Percentiles rank a stretch among this genome's conserved stretches.
Evolutionary conservation across 805 yeast genomes (phyloP).

Genomic region (Zygoascus bituminiphila): DNA sequence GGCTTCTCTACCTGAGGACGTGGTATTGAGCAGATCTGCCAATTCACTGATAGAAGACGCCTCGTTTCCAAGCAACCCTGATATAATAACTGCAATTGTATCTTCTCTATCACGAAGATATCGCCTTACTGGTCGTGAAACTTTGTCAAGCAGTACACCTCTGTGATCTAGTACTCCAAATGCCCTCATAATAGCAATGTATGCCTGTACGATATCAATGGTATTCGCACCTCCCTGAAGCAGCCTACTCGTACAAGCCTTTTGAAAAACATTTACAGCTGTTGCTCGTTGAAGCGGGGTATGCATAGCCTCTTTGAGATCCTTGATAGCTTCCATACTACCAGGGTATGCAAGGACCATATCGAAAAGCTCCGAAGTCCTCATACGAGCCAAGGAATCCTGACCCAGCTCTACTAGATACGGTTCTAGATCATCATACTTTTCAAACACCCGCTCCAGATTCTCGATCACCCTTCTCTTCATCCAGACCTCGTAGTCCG

Average conservation of each 20-base stretch:
- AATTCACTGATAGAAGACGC: constrained; percentile 42
- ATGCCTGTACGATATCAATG: constrained; percentile 56
- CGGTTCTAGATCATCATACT: not conserved
- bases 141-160: constrained; percentile 73
- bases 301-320: constrained; percentile 45
- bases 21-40: constrained; percentile 40
- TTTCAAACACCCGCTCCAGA: constrained; percentile 10
- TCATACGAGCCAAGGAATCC: constrained; percentile 28
- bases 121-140: constrained; percentile 64
- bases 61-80: constrained; percentile 51
- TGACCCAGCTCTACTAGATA: constrained; percentile 9
- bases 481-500: constrained; percentile 12
- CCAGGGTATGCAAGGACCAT: constrained; percentile 48
- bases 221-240: constrained; percentile 82
- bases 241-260: constrained; percentile 37
- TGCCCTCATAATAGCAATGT: constrained; percentile 61
- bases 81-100: constrained; percentile 58
- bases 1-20: constrained; percentile 11
- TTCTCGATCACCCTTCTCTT: constrained; percentile 3
- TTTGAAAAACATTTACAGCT: constrained; percentile 44
- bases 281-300: constrained; percentile 42
- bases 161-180: constrained; percentile 76
- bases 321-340: constrained; percentile 46
- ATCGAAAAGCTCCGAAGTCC: constrained; percentile 52
- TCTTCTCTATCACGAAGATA: constrained; percentile 69